Conservation (phyloP, 257 asterid species). For the Lantana camara region DNA sequence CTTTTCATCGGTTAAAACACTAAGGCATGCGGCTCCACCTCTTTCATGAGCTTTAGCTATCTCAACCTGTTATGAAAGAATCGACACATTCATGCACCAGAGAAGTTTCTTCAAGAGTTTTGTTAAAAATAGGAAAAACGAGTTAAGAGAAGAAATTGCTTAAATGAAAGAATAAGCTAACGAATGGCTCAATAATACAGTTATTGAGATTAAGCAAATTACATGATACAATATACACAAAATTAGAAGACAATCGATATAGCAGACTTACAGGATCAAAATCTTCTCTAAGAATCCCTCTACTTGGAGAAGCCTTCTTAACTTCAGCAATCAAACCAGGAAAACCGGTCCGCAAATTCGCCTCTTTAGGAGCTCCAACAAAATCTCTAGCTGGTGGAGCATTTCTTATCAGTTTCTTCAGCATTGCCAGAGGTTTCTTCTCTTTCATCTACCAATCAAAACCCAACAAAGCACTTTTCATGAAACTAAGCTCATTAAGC, state of each 20-base stretch:
- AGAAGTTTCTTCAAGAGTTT: not conserved
- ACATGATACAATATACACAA: no score
- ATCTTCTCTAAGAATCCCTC: slow-evolving; percentile 82
- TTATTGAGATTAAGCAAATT: no score
- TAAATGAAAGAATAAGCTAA: no score
- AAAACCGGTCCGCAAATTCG: slow-evolving; percentile 61
- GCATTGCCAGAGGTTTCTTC: slow-evolving; percentile 46
- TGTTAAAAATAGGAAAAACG: not conserved
- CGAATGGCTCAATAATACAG: no score
- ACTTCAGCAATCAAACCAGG: slow-evolving; percentile 94
- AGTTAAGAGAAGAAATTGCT: not conserved
- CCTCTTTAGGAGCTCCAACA: slow-evolving; percentile 76
- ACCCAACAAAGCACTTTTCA: slow-evolving; percentile 19
- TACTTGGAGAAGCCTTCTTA: slow-evolving; percentile 94
- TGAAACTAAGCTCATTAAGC: slow-evolving; percentile 4
- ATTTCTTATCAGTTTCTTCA: slow-evolving; percentile 49
- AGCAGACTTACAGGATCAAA: slow-evolving; percentile 84
- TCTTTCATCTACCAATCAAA: no score
- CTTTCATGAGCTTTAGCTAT: slow-evolving; percentile 92
- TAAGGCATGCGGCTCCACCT: slow-evolving; percentile 96
- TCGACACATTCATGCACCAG: slow-evolving; percentile 10
- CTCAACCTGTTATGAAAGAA: slow-evolving; percentile 56
- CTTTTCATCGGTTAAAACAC: slow-evolving; percentile 84
- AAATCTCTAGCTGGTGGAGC: slow-evolving; percentile 77
- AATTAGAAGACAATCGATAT: no score